A percentile compares a stretch with the other conserved stretches of the same genome.
These are phyloP conservation scores for Canna indica DNA, from an alignment of 176 grass and related monocot genomes.

Conservation along the genomic window DNA sequence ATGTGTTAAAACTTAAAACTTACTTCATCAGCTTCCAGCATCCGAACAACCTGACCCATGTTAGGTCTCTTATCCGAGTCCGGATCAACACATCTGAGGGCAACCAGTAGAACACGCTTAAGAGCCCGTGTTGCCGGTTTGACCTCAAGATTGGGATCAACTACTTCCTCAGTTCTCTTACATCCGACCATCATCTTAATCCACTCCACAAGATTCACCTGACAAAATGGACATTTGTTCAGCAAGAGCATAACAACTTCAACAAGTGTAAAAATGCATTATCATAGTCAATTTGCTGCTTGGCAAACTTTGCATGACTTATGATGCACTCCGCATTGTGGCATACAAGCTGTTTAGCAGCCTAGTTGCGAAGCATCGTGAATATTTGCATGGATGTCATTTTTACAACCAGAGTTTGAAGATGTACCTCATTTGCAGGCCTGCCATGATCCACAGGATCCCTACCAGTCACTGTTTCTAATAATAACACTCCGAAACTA, in stretches of 20 bases:
- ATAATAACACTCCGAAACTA: constrained; percentile 89
- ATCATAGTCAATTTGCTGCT: too few relatives aligned
- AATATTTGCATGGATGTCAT: too few relatives aligned
- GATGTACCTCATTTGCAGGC: constrained; percentile 58
- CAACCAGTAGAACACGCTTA: constrained; percentile 76
- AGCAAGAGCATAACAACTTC: not conserved
- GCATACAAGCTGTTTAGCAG: too few relatives aligned
- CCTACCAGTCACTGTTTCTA: constrained; percentile 77
- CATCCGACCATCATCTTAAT: constrained; percentile 77
- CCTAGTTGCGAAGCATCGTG: too few relatives aligned
- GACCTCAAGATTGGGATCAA: constrained; percentile 53
- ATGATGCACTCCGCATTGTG: too few relatives aligned
- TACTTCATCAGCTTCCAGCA: constrained; percentile 74
- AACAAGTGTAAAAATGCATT: too few relatives aligned
- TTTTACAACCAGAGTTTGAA: not conserved
- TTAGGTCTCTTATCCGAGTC: constrained; percentile 88
- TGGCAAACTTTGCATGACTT: too few relatives aligned
- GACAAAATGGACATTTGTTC: constrained; percentile 17
- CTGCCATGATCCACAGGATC: constrained; percentile 84
- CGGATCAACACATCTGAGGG: constrained; percentile 80
- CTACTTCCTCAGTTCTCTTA: constrained; percentile 76
- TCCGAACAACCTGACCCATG: constrained; percentile 92
- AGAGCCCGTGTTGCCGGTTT: constrained; percentile 70
- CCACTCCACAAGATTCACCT: constrained; percentile 92
- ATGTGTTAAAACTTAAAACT: not conserved